A percentile compares a stretch with the other conserved stretches of the same genome.
Evolutionary conservation across 176 grass and related monocot species (phyloP).

Genomic region (Aegilops sharonensis): DNA sequence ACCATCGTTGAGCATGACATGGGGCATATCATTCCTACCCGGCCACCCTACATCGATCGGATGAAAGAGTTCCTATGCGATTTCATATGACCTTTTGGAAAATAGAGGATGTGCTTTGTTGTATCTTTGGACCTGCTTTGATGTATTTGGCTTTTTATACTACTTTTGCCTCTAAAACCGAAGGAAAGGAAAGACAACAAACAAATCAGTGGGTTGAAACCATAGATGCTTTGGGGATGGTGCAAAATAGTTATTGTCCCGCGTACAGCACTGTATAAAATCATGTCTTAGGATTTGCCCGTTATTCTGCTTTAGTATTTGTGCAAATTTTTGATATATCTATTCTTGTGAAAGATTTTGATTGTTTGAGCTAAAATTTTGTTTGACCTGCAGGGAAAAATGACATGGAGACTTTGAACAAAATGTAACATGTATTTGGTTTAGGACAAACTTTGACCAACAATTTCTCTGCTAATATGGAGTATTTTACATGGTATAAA

Average conservation of each 20-base stretch:
- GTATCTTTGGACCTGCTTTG: neutral
- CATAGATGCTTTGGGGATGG: neutral
- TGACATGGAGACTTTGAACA: neutral
- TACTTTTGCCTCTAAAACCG: too few relatives aligned
- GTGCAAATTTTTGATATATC: neutral
- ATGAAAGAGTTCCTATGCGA: conserved; percentile 65
- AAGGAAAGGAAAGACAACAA: too few relatives aligned
- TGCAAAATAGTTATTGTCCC: neutral
- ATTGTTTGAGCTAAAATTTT: neutral
- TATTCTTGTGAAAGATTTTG: neutral
- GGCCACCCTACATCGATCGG: conserved; percentile 55
- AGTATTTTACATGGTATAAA: too few relatives aligned
- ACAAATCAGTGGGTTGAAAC: too few relatives aligned
- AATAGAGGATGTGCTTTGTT: conserved; percentile 1
- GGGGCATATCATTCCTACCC: conserved; percentile 91
- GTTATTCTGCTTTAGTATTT: neutral
- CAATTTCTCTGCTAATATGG: too few relatives aligned
- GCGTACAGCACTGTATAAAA: neutral
- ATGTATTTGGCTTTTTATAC: neutral
- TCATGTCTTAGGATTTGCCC: neutral
- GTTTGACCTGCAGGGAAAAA: neutral
- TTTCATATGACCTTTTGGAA: conserved; percentile 51
- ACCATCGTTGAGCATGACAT: conserved; percentile 74
- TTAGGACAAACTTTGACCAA: too few relatives aligned
- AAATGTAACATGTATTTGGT: too few relatives aligned